Conservation (phyloP, 306 rosid genomes). For the Luffa acutangula region DNA sequence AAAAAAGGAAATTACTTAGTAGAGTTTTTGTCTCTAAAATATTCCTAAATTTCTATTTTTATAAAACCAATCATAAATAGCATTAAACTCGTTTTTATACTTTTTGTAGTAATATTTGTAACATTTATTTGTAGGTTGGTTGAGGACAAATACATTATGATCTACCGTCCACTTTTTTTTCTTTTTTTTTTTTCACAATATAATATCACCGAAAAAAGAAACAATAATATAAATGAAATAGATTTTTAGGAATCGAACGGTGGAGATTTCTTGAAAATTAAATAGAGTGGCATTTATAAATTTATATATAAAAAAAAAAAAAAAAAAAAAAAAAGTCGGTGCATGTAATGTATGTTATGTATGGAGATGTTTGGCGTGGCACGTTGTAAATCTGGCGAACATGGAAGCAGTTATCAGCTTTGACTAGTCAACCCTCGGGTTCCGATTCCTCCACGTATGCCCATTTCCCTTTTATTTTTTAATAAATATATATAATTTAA, state of each 20-base stretch:
- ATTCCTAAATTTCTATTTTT: too few relatives aligned
- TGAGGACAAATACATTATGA: too few relatives aligned
- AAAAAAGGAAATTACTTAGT: too few relatives aligned
- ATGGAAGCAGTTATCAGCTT: slow-evolving; percentile 2
- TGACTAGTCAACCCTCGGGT: slow-evolving; percentile 4
- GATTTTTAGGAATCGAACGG: neutral
- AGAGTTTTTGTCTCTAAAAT: too few relatives aligned
- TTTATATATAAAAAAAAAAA: neutral
- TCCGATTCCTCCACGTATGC: neutral
- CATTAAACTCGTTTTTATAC: too few relatives aligned
- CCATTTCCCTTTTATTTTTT: neutral
- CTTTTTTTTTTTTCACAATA: too few relatives aligned
- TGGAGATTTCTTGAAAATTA: neutral
- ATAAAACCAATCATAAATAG: too few relatives aligned
- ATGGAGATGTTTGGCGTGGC: neutral
- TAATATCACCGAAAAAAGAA: too few relatives aligned
- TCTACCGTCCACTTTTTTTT: too few relatives aligned
- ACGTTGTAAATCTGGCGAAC: slow-evolving; percentile 7
- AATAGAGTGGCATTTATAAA: neutral
- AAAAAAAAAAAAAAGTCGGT: neutral
- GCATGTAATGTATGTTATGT: neutral
- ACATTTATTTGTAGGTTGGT: too few relatives aligned
- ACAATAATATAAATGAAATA: too few relatives aligned
- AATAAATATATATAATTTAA: neutral
- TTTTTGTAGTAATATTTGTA: too few relatives aligned